Evolutionary conservation across 2,329 filamentous ascomycete genomes (phyloP).

Genomic region (Claviceps sorghi): DNA sequence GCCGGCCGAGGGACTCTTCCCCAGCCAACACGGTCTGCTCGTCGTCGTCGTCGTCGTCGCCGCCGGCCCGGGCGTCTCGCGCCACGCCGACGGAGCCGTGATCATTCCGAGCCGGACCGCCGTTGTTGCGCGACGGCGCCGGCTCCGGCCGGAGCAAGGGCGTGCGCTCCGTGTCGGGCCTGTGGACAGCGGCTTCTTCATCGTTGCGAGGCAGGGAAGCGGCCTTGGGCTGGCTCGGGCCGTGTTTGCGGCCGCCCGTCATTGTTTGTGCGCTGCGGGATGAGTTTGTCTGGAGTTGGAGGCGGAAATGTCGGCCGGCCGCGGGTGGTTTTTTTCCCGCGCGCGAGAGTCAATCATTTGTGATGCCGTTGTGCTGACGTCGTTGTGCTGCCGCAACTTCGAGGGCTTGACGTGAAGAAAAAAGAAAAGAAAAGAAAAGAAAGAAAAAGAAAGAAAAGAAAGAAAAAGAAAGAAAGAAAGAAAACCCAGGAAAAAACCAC

Average conservation of each 20-base stretch:
- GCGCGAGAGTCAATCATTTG: not conserved
- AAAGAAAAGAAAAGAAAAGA: no score
- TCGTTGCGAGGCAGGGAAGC: not conserved
- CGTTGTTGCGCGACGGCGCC: not conserved
- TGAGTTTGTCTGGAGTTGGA: not conserved
- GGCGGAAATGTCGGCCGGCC: not conserved
- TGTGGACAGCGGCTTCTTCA: not conserved
- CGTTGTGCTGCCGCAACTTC: no score
- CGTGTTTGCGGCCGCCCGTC: not conserved
- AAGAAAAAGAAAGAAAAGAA: no score
- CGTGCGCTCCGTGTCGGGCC: constrained; percentile 1
- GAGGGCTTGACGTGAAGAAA: no score
- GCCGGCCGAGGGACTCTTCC: constrained; percentile 31
- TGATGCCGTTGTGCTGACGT: not conserved
- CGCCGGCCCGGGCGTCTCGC: not conserved
- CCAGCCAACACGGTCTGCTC: constrained; percentile 34
- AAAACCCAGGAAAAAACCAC: no score
- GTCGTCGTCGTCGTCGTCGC: constrained; percentile 15
- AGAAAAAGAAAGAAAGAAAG: no score
- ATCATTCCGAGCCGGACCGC: not conserved
- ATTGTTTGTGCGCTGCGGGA: not conserved
- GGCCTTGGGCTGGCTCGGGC: not conserved
- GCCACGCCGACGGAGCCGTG: constrained; percentile 6
- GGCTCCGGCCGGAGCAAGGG: constrained; percentile 4
- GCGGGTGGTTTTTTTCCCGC: no score